Evolutionary conservation across 2,329 filamentous ascomycete species (phyloP), one percentile per base, ranked within the genome.

Genomic region (Pezicula neosporulosa): DNA sequence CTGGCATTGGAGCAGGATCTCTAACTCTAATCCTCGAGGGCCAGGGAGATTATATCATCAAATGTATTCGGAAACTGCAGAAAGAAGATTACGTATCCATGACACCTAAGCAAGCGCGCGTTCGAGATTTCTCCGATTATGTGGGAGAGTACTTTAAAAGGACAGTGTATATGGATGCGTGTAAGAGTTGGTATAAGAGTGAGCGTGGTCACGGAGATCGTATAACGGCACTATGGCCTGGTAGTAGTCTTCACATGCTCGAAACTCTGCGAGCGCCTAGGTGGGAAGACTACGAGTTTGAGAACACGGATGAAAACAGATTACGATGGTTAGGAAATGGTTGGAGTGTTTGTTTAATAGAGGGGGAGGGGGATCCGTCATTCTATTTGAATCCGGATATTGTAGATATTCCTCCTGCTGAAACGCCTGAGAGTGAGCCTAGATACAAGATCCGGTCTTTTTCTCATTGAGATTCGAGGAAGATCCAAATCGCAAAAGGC

Each of bases 101-200:
- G 57, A 68, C 68, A 24, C 71, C 77, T 2, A 68, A 73, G 33
- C 63, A 73, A 15, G 71, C 78, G 24, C 63, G 70, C 30, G 68
- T 77, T 4, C 70, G 72, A 19, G 77, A 81, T 60, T 83, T 74
- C 68, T 72, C 70, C 53, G 74, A 70, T 61, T 78, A 76, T 64
- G 70, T 74, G 37, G 63, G 67, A 2, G 62, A 68, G 2, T 80
- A 80, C 57, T 80, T 82, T 74, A 77, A 77, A 42, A 73, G 75
- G 18, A 80, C 76, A 1, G 72, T 75, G 3, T 82, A 78, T 73
- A 67, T 72, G 10, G 67, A 71, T 10, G 63, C 66, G 13, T 77
- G 62, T 37, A 56, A 56, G 8, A 56, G 52, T 16, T 66, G 62
- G 62, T 63, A 64, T 36, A 50, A 50, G 16, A 55, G 36, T 36